phyloP scores from a whole-genome alignment of 768 basidiomycete species.

The Suillus sp. region DNA sequence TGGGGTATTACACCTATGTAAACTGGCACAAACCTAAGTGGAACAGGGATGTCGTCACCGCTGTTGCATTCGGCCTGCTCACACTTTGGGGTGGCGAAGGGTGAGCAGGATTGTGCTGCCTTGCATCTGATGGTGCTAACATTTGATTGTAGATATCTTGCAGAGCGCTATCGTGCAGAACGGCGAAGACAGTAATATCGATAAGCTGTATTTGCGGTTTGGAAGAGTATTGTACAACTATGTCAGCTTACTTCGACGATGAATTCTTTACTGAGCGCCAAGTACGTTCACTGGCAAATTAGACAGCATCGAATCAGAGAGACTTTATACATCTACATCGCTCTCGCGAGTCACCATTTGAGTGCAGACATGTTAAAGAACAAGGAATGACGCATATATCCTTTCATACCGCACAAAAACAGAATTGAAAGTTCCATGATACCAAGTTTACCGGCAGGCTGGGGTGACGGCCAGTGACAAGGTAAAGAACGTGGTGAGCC shows the following conservation, averaged over 20 bases:
- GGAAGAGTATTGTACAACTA: slow-evolving; percentile 1
- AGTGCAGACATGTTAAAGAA: slow-evolving; percentile 87
- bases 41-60: slow-evolving; percentile 64
- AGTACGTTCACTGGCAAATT: not conserved
- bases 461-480: slow-evolving; percentile 54
- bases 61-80: slow-evolving; percentile 58
- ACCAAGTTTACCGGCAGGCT: slow-evolving; percentile 56
- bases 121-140: not conserved
- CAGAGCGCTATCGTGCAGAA: slow-evolving; percentile 40
- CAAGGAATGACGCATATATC: slow-evolving; percentile 92
- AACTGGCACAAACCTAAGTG: slow-evolving; percentile 67
- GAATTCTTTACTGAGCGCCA: not conserved
- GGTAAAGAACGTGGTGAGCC: slow-evolving; percentile 78
- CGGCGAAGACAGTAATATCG: slow-evolving; percentile 13
- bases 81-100: slow-evolving; percentile 68
- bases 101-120: slow-evolving; percentile 40
- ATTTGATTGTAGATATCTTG: slow-evolving; percentile 36
- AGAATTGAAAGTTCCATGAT: not conserved
- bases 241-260: not conserved
- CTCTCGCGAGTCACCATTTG: not conserved
- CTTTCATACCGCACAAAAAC: slow-evolving; percentile 87
- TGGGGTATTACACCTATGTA: slow-evolving; percentile 64
- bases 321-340: not conserved
- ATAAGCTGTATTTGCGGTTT: not conserved
- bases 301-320: not conserved